These are phyloP conservation scores for Magnusiomyces fungicola DNA, from an alignment of 1,139 yeast genomes.

Conservation along the genomic window DNA sequence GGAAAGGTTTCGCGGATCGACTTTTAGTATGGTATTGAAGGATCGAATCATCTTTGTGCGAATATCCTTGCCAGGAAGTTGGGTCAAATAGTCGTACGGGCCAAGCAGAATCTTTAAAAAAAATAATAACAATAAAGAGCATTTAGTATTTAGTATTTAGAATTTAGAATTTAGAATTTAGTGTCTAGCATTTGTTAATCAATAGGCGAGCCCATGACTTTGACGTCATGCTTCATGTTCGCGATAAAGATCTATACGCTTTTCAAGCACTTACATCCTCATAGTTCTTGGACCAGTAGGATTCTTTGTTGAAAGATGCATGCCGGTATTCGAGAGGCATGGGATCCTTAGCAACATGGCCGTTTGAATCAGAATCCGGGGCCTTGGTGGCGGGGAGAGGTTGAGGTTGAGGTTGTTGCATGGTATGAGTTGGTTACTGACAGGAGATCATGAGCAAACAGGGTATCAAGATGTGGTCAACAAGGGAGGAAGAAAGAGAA, in stretches of 20 bases:
- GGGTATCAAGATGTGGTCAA: too few species aligned
- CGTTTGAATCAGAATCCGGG: too few species aligned
- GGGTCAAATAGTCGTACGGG: constrained; percentile 47
- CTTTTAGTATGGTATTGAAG: constrained; percentile 42
- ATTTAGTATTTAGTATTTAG: not conserved
- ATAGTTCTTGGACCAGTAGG: constrained; percentile 7
- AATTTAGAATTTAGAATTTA: not conserved
- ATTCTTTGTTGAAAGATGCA: constrained; percentile 7
- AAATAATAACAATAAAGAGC: not conserved
- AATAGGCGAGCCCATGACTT: not conserved
- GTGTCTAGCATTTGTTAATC: not conserved
- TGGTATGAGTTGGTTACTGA: too few species aligned
- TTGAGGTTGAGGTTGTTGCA: too few species aligned
- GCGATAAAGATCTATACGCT: too few species aligned
- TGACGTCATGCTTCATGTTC: not conserved
- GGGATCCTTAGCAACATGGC: not conserved
- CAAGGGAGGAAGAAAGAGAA: not conserved
- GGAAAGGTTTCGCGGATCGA: constrained; percentile 33
- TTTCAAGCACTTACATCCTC: not conserved
- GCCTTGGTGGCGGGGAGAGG: too few species aligned
- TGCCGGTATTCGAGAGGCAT: not conserved
- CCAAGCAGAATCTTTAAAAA: constrained; percentile 32
- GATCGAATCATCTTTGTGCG: constrained; percentile 43
- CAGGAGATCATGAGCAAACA: too few species aligned
- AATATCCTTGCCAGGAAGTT: constrained; percentile 51